Base-by-base conservation (phyloP, 306 rosid species). In the Glycyrrhiza uralensis region DNA sequence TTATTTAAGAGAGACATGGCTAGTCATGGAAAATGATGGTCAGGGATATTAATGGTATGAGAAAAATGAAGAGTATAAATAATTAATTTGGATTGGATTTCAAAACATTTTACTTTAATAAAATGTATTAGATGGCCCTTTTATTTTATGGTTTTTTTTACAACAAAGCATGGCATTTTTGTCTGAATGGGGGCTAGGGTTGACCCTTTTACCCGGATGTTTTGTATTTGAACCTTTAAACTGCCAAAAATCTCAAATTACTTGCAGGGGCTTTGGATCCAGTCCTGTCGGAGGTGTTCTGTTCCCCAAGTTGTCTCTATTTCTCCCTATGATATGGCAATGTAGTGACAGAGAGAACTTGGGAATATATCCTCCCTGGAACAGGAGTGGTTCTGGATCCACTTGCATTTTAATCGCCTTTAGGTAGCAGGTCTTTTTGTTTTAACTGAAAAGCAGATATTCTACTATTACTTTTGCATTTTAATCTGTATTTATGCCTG, bases 361-460 rank as follows among this genome's bases (percentile, higher is more conserved):
- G 30, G 23, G 45, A 58, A 75, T 54, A 28, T 29, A 55, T 28
- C 66, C 57, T 75, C 66, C 19, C 33, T 41, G 49, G 20, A 38
- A 26, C 50, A 24, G 14, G 49, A 23, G 26, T 14, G 74, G 69
- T 23, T 46, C 41, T 67, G 69, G 42, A 67, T 47, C 69, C 51
- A 32, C 14, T 70, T 29, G 36, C 29, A 68, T 59, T 17, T 36
- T 51, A 8, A 54, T 55, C 14, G 29, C 29, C 10, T 44, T 30
- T 22, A 41, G 26, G 15, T 66, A 38, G 14, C 17, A 30, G 30
- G 6, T 54, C 72, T 51, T 55, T n/a, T n/a, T 67, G 28, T 35
- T 47, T 35, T 24, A 60, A 15, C 38, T 10, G 24, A 47, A 32
- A 46, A 38, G 36, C 12, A 30, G 47, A 33, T 44, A 44, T 32